Conservation (phyloP, 2,329 filamentous ascomycete genomes). For the Colletotrichum filicis region DNA sequence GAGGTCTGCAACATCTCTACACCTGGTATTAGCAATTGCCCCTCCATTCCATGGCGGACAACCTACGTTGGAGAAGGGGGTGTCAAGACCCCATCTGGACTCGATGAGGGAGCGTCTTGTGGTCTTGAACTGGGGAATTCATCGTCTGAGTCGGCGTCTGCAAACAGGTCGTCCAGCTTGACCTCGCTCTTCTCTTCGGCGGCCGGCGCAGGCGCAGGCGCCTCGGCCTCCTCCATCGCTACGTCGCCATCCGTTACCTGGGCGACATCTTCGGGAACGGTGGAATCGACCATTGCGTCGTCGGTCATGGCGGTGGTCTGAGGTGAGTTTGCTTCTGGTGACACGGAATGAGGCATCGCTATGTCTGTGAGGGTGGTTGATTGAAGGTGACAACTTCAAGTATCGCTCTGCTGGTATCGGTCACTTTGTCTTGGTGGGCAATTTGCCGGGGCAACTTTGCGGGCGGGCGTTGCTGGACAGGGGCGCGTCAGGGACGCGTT, state of each 20-base stretch:
- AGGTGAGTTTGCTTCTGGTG: slow-evolving; percentile 44
- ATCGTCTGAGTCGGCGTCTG: slow-evolving; percentile 68
- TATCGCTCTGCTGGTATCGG: neutral
- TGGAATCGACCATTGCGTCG: slow-evolving; percentile 48
- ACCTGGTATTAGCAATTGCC: neutral
- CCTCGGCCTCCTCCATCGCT: slow-evolving; percentile 51
- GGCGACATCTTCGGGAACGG: slow-evolving; percentile 41
- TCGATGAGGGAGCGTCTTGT: slow-evolving; percentile 50
- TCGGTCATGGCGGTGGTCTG: slow-evolving; percentile 41
- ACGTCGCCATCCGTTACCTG: slow-evolving; percentile 49
- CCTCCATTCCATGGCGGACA: neutral
- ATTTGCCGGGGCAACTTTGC: slow-evolving; percentile 20
- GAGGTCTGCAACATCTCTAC: slow-evolving; percentile 48
- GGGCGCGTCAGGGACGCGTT: slow-evolving; percentile 33
- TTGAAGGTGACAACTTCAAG: neutral
- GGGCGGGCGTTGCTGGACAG: neutral
- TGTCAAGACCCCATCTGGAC: slow-evolving; percentile 49
- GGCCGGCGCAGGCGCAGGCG: slow-evolving; percentile 39
- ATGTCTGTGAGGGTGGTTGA: neutral
- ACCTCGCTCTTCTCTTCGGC: slow-evolving; percentile 53
- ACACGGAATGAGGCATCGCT: slow-evolving; percentile 59
- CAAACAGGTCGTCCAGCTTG: slow-evolving; percentile 70
- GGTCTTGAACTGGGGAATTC: slow-evolving; percentile 66
- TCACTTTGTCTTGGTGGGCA: neutral
- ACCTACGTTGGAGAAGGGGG: slow-evolving; percentile 58